Evolutionary conservation across 192 early-diverging fungal genomes (phyloP).

Genomic region (Obelidium mucronatum): DNA sequence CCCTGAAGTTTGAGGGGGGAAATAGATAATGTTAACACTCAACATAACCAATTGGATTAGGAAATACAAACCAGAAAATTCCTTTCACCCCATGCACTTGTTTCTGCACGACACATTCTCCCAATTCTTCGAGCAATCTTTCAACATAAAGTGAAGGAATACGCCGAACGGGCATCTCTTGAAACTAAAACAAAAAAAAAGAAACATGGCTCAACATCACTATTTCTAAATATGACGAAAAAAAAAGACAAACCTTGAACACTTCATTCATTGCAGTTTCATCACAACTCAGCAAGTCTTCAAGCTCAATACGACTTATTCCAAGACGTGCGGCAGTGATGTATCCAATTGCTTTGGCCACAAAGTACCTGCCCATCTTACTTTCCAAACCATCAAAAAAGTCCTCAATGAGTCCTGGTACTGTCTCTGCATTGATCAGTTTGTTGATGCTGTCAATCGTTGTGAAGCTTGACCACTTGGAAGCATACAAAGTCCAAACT

Average conservation of each 20-base stretch:
- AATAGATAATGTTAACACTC: neutral
- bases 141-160: constrained; percentile 29
- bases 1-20: too few relatives aligned
- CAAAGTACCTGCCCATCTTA: constrained; percentile 34
- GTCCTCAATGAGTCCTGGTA: constrained; percentile 36
- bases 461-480: constrained; percentile 28
- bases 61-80: constrained; percentile 34
- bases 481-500: constrained; percentile 32
- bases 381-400: constrained; percentile 32
- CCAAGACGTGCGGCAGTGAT: constrained; percentile 38
- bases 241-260: constrained; percentile 29
- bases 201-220: neutral
- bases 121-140: constrained; percentile 35
- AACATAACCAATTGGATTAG: too few relatives aligned
- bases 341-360: constrained; percentile 29
- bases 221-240: neutral
- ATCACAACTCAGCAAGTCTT: constrained; percentile 39
- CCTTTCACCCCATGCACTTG: constrained; percentile 36
- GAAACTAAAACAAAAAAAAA: constrained; percentile 3
- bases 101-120: constrained; percentile 21
- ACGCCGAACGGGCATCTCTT: constrained; percentile 20
- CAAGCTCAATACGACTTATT: constrained; percentile 21
- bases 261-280: constrained; percentile 40
- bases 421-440: constrained; percentile 27
- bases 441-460: neutral